Evolutionary conservation across 2,329 filamentous ascomycete species (phyloP), one percentile per base, ranked within the genome.

Genomic region (Pseudogymnoascus sp.): DNA sequence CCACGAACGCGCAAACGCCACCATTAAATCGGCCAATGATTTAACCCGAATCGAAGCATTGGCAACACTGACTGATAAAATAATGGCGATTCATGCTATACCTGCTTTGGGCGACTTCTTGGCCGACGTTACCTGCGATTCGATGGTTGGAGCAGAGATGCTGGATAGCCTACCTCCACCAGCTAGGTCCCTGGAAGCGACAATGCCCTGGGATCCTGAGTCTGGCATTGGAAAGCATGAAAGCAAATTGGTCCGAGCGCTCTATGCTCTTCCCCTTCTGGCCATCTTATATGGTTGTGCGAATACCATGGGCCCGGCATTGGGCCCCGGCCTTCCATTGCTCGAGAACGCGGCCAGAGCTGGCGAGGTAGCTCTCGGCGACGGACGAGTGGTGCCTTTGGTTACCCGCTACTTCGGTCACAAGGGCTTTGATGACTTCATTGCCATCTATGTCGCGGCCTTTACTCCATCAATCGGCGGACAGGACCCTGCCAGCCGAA

Each of bases 141-240:
- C 65, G 11, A 65, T 67, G 12, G 62, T 68, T 25, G 69, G 66
- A 36, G 66, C 73, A 4, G 69, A 71, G 16, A 66, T 63, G 18
- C 60, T 75, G 2, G 70, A 75, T 11, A 71, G 64, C 50, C 66
- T 75, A 0, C 70, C 72, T n/a, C 60, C 64, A 2, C 73, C 73
- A 23, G 62, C 67, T 23, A 62, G 67, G 21, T 63, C 65, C 8
- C 40, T 68, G 6, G 42, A 37, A 14, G 71, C 69, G 8, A 71
- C 66, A 1, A 72, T 73, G 69, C 67, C 71, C 1, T 73, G 69
- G 67, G 71, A 74, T 37, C 69, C 68, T 7, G 65, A 69, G 18
- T 63, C 68, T 31, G 71, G 71, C 12, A 53, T 68, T 31, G 70
- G 69, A 6, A 67, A 70, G 40, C 67, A 70, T 8, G 71, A 73